A percentile compares a stretch with the other conserved stretches of the same genome.
phyloP scores from a whole-genome alignment of 805 yeast species.

The Saccharomycopsis malanga region DNA sequence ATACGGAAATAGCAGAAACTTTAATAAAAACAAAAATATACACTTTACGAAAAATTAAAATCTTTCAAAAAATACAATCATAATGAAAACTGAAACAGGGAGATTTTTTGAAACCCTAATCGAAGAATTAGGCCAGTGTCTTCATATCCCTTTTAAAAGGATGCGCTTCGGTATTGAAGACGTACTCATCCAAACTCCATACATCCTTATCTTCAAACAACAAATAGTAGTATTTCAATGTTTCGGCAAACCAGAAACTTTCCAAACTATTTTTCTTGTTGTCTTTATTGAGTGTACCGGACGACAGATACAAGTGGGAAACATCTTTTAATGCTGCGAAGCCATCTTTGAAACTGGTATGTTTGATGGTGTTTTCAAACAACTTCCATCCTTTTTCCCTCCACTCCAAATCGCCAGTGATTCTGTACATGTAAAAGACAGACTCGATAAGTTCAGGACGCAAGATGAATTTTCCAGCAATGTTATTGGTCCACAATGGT shows the following conservation, averaged over 20 bases:
- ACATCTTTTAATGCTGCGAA: conserved; percentile 36
- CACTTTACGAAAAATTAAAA: too few species aligned
- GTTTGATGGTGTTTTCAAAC: conserved; percentile 34
- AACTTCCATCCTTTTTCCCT: conserved; percentile 47
- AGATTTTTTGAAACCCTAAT: too few species aligned
- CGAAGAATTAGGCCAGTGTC: too few species aligned
- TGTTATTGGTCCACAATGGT: conserved; percentile 30
- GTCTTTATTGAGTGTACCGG: conserved; percentile 25
- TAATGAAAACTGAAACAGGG: too few species aligned
- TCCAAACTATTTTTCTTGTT: conserved; percentile 33
- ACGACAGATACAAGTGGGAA: conserved; percentile 27
- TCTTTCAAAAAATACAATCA: too few species aligned
- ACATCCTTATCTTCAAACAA: conserved; percentile 39
- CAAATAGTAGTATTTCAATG: conserved; percentile 49
- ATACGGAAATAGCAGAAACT: too few species aligned
- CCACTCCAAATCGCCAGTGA: conserved; percentile 54
- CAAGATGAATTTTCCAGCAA: conserved; percentile 36
- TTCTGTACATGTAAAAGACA: conserved; percentile 48
- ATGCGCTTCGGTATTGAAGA: conserved; percentile 59
- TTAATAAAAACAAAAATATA: too few species aligned
- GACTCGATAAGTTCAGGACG: conserved; percentile 61
- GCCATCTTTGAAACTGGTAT: conserved; percentile 25
- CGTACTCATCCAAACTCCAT: conserved; percentile 45
- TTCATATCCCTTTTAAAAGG: conserved; percentile 33
- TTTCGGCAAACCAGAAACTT: conserved; percentile 52